Evolutionary conservation across 257 asterid genomes (phyloP).

Genomic region (Solanum bulbocastanum): DNA sequence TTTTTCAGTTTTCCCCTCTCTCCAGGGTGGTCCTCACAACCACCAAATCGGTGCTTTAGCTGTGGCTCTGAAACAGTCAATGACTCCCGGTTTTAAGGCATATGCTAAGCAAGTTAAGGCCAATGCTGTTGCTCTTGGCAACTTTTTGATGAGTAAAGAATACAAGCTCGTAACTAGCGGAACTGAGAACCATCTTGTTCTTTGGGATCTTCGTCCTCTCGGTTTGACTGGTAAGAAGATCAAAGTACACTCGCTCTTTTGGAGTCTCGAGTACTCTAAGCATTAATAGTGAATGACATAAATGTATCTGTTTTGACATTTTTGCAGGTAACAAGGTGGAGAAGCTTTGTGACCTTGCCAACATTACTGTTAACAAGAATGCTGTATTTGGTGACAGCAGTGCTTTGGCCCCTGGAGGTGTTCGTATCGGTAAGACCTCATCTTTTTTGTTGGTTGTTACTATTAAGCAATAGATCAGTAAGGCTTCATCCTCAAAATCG

Average conservation of each 20-base stretch:
- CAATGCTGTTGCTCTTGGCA: constrained; percentile 84
- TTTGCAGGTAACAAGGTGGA: constrained; percentile 87
- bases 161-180: constrained; percentile 86
- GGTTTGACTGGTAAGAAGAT: constrained; percentile 75
- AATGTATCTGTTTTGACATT: background rate
- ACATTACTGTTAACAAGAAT: constrained; percentile 92
- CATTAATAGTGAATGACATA: background rate
- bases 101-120: constrained; percentile 94
- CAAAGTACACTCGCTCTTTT: background rate
- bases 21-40: constrained; percentile 98
- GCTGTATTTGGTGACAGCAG: constrained; percentile 99
- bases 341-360: constrained; percentile 88
- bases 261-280: background rate
- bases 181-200: constrained; percentile 95
- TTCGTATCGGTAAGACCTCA: constrained; percentile 74
- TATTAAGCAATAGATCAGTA: background rate
- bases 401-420: constrained; percentile 97
- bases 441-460: background rate
- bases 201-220: constrained; percentile 98
- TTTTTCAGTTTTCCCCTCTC: constrained; percentile 92
- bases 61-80: constrained; percentile 84
- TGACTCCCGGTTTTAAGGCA: constrained; percentile 75
- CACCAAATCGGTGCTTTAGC: constrained; percentile 98
- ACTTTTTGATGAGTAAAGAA: constrained; percentile 73
- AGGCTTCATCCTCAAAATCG: background rate